Conservation (phyloP, 2,329 filamentous ascomycete genomes). For the Cladobotryum mycophilum region DNA sequence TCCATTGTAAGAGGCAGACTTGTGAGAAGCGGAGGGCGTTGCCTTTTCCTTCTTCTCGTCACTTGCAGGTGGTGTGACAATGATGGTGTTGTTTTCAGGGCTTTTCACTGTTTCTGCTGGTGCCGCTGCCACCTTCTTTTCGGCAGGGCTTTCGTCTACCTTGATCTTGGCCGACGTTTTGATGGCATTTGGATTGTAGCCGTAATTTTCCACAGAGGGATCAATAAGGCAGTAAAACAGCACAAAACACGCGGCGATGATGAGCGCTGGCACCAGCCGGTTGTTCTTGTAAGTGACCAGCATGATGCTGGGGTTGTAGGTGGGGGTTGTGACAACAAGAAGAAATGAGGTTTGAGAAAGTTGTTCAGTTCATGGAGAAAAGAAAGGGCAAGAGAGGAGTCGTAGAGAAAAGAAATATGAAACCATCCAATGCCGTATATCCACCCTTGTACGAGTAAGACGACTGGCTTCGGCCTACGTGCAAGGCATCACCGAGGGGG, state of each 20-base stretch:
- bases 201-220: constrained; percentile 13
- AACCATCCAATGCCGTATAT: too few relatives aligned
- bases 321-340: neutral
- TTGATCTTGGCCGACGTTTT: neutral
- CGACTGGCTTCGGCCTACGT: too few relatives aligned
- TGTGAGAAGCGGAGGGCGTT: neutral
- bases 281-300: constrained; percentile 20
- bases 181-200: neutral
- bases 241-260: constrained; percentile 16
- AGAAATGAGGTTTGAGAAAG: neutral
- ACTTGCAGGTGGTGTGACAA: neutral
- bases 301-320: constrained; percentile 10
- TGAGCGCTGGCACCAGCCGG: constrained; percentile 17
- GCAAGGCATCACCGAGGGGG: too few relatives aligned
- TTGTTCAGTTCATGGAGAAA: neutral
- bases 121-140: neutral
- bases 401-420: too few relatives aligned
- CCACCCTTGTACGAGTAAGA: too few relatives aligned
- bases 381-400: neutral
- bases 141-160: too few relatives aligned
- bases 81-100: neutral
- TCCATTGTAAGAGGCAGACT: constrained; percentile 7
- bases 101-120: neutral
- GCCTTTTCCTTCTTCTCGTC: neutral
- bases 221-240: constrained; percentile 16